A percentile compares a stretch with the other conserved stretches of the same genome.
Conservation (phyloP, 2,329 filamentous ascomycete species). For the Aspergillus viridinutans region DNA sequence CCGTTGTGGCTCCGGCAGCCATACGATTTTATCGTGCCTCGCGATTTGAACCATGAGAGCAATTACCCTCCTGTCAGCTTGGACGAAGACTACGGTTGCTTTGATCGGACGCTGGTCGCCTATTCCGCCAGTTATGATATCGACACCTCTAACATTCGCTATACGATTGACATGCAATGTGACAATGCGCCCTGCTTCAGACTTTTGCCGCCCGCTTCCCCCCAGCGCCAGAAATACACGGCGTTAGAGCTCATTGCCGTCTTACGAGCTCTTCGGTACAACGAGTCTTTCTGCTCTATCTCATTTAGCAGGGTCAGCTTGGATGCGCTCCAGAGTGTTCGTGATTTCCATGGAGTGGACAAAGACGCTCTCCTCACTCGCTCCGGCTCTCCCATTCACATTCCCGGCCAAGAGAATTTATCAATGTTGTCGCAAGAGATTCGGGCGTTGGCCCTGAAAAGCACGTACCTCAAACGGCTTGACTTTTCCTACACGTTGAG, state of each 20-base stretch:
- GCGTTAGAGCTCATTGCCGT: constrained; percentile 63
- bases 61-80: constrained; percentile 44
- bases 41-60: constrained; percentile 50
- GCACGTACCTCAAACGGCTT: constrained; percentile 57
- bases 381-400: constrained; percentile 51
- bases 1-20: constrained; percentile 63
- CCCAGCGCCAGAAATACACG: constrained; percentile 51
- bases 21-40: constrained; percentile 59
- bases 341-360: constrained; percentile 59
- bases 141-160: constrained; percentile 63
- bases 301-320: constrained; percentile 63
- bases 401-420: constrained; percentile 51
- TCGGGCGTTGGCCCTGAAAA: constrained; percentile 63
- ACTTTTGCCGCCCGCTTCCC: constrained; percentile 53
- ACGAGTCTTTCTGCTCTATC: constrained; percentile 64
- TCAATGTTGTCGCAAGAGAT: constrained; percentile 66
- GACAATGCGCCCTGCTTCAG: constrained; percentile 66
- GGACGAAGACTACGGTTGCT: constrained; percentile 57
- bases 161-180: constrained; percentile 56
- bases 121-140: constrained; percentile 67
- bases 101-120: constrained; percentile 64
- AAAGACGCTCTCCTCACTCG: constrained; percentile 59
- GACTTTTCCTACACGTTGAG: constrained; percentile 63
- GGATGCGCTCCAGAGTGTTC: constrained; percentile 59
- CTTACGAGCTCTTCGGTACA: constrained; percentile 66